phyloP scores from a whole-genome alignment of 495 filamentous ascomycete species.

The Penicillium parvum region DNA sequence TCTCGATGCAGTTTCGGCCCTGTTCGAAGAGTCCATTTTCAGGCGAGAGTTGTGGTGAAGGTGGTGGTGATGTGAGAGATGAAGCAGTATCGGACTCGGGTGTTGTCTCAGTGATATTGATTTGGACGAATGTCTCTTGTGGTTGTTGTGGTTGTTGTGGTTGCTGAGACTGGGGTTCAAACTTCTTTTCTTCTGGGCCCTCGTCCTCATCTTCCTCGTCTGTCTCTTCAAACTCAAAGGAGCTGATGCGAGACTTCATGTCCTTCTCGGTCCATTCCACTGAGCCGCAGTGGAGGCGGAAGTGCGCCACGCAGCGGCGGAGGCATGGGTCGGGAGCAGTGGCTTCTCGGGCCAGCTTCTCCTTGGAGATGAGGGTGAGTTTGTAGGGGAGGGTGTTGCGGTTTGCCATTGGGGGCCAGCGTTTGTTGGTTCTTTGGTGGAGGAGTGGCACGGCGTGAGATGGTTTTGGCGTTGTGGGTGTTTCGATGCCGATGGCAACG shows the following conservation, averaged over 20 bases:
- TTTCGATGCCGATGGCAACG: conserved; percentile 8
- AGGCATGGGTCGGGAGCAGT: conserved; percentile 40
- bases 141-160: too few species aligned
- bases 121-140: conserved; percentile 1
- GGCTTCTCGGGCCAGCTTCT: conserved; percentile 40
- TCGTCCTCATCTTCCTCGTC: conserved; percentile 35
- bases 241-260: conserved; percentile 40
- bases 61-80: too few species aligned
- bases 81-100: not conserved
- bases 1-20: conserved; percentile 14
- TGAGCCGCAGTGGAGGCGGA: conserved; percentile 37
- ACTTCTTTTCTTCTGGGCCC: conserved; percentile 4
- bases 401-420: conserved; percentile 42
- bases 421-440: conserved; percentile 33
- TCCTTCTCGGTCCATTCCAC: conserved; percentile 41
- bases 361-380: conserved; percentile 39
- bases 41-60: conserved; percentile 2
- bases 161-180: not conserved
- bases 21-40: conserved; percentile 16
- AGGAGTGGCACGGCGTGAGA: conserved; percentile 18
- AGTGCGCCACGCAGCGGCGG: conserved; percentile 41
- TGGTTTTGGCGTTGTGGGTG: conserved; percentile 17
- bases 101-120: conserved; percentile 10
- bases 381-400: conserved; percentile 39
- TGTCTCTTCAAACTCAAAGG: conserved; percentile 38